Base-by-base conservation (phyloP, 495 filamentous ascomycete genomes). In the Diplogelasinospora grovesii region DNA sequence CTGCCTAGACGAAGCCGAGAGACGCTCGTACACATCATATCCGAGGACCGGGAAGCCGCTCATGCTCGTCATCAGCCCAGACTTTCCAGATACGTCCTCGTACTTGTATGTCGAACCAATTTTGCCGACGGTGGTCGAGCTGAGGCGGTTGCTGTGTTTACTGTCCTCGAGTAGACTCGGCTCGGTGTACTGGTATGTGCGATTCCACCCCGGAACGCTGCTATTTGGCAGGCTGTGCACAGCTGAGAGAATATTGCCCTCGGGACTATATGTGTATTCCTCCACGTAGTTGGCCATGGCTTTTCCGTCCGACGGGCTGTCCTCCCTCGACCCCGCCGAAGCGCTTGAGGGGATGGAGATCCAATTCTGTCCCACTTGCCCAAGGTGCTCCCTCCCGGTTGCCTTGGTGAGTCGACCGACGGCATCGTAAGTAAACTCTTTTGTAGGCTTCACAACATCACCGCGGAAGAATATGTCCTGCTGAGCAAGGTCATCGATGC, bases 381-480 rank as follows among this genome's bases (percentile, higher is more conserved):
- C 44, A 4, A 57, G 22, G 16, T 61, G 61, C 25, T 60, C 60
- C 3, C 64, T 45, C 3, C 65, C 65, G 2, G 53, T 51, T 1
- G 65, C 56, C 21, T 57, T 21, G 22, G 61, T 33, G 10, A 69
- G 60, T 20, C 47, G 47, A 29, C 50, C 39, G 6, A 58, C 10
- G 8, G 54, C 14, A 45, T 69, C 65, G 35, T 67, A 69, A 1
- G 32, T 48, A 39, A 46, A 68, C 2, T 54, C 43, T 13, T 31
- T 25, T 20, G n/a, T 39, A 0, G 64, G 49, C 0, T 41, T 37
- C 6, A 61, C 60, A 0, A 9, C 3, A 2, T 21, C 18, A 32
- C 56, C 57, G 20, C 23, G 22, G 23, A 38, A 38, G 23, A 26
- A 18, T 9, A 25, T 8, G 32, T 7, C 13, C 20, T 35, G 32